Base-by-base conservation (phyloP, 306 rosid species). In the Acacia melanoxylon region DNA sequence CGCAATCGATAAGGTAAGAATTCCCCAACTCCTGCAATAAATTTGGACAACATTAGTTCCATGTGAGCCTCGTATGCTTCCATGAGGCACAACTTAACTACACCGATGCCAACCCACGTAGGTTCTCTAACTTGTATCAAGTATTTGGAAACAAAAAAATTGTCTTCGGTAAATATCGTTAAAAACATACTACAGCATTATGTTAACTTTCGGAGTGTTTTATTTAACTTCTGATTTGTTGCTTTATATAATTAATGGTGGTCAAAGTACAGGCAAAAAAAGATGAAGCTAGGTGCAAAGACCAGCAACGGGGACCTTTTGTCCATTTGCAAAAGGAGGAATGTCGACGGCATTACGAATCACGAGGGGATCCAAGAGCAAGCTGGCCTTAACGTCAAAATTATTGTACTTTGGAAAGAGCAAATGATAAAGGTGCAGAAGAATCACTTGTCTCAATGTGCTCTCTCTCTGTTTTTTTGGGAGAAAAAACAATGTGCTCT, bases 11-110 rank as follows among this genome's bases (percentile, higher is more conserved):
- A 95, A 86, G 78, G 99, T 88, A 77, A 95, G 89, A 78, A 94
- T 93, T 85, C 98, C 99, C 99, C 99, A 95, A 72, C 97, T 93
- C 99, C 99, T 95, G 89, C 82, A 66, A 68, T 76, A 78, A 20
- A 27, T 41, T 78, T 82, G 59, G 72, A 78, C 29, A 69, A 75
- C 62, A 58, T 29, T 49, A 56, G 79, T 77, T 78, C 70, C 59
- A 68, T 72, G 86, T 62, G 41, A 44, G 35, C 48, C 42, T 79
- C 48, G 42, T 59, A 20, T 52, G 61, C 67, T 80, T 67, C 31
- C 75, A 54, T 13, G 40, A 0, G 37, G 52, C 13, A 81, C n/a
- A 16, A 74, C 7, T 25, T 80, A 51, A 17, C 68, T 56, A 52
- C 31, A 40, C 45, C 37, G 48, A 45, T 20, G 48, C 67, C 25